A percentile compares a stretch with the other conserved stretches of the same genome.
phyloP scores from a whole-genome alignment of 495 filamentous ascomycete genomes.

The Xylona heveae region DNA sequence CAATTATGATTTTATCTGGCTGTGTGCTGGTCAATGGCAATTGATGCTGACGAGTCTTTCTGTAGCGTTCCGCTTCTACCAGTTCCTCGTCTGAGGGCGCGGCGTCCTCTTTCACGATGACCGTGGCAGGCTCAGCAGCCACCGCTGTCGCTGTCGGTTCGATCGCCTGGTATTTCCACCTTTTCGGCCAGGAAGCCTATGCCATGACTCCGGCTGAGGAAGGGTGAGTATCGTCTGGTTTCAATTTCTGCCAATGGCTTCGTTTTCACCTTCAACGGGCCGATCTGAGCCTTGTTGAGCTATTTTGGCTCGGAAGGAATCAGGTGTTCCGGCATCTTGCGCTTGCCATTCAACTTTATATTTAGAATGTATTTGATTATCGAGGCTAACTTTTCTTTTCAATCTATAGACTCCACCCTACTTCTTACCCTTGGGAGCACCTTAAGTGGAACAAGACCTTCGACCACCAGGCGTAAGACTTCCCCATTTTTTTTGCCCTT shows the following conservation, averaged over 20 bases:
- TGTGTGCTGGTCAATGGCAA: conserved; percentile 6
- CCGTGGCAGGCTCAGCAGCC: conserved; percentile 60
- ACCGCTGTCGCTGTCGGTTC: conserved; percentile 72
- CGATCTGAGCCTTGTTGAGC: too few relatives aligned
- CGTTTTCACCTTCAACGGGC: too few relatives aligned
- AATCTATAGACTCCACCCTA: conserved; percentile 66
- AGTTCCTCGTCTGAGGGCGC: conserved; percentile 30
- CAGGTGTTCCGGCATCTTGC: conserved; percentile 11
- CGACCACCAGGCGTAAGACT: conserved; percentile 79
- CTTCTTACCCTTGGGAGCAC: conserved; percentile 93
- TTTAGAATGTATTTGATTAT: too few relatives aligned
- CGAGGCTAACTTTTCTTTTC: conserved; percentile 6
- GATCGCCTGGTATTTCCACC: conserved; percentile 86
- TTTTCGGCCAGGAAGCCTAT: conserved; percentile 69
- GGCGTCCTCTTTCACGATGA: conserved; percentile 40
- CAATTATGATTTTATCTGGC: conserved; percentile 4
- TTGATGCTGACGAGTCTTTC: conserved; percentile 8
- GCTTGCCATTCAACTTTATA: too few relatives aligned
- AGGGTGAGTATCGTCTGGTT: conserved; percentile 53
- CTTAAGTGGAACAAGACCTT: conserved; percentile 78
- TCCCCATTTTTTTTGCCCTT: background rate
- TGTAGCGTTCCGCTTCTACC: conserved; percentile 41
- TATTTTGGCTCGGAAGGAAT: conserved; percentile 11
- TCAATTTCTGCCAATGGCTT: too few relatives aligned
- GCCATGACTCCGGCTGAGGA: conserved; percentile 91